A percentile compares a stretch with the other conserved stretches of the same genome.
Evolutionary conservation across 129 eudicot species (phyloP).

Genomic region (Arctium lappa): DNA sequence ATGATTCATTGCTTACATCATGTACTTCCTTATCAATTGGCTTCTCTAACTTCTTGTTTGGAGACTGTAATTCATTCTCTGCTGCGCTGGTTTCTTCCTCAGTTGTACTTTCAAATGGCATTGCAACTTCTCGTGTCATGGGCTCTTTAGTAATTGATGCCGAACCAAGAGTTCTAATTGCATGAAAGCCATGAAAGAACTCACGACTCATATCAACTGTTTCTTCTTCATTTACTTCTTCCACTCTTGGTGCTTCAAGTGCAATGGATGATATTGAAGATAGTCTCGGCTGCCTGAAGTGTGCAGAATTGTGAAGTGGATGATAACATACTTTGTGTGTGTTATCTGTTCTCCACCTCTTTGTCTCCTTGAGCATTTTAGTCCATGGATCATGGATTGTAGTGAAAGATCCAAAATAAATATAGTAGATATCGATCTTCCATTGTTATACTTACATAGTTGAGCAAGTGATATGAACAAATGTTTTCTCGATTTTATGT

Average conservation of each 20-base stretch:
- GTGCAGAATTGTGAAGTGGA: constrained; percentile 9
- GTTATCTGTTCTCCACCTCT: no score
- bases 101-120: constrained; percentile 24
- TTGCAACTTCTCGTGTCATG: constrained; percentile 47
- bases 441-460: no score
- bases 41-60: constrained; percentile 53
- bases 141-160: constrained; percentile 45
- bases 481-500: no score
- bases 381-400: no score
- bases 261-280: constrained; percentile 31
- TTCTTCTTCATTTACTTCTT: constrained; percentile 28
- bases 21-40: constrained; percentile 50
- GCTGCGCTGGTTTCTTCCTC: constrained; percentile 37
- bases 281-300: constrained; percentile 1
- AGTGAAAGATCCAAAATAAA: no score
- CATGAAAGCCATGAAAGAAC: constrained; percentile 56
- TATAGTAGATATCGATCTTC: no score
- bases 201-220: constrained; percentile 18
- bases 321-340: no score
- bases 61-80: constrained; percentile 46
- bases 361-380: no score
- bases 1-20: constrained; percentile 33
- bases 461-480: no score
- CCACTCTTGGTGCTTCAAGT: constrained; percentile 17
- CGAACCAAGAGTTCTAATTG: constrained; percentile 77